Evolutionary conservation across 345 rosid species (phyloP), one percentile per base, ranked within the genome.

Genomic region (Gossypium sturtianum): DNA sequence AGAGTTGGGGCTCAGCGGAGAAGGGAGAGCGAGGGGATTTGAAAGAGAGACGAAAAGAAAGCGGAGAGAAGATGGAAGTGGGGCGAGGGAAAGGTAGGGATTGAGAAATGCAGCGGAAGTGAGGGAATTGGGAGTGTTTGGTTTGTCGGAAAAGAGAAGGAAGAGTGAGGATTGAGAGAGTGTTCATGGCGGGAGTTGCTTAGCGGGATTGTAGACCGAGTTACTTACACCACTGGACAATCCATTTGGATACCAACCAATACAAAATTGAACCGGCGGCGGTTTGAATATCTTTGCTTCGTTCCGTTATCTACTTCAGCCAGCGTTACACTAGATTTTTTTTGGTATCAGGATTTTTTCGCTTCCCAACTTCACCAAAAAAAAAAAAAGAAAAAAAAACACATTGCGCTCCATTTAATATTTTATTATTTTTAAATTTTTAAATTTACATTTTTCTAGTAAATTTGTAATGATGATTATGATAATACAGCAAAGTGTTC

Each of bases 1-100:
- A 85, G 82, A 92, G 85, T 73, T 83, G 88, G 51, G 89, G 78
- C 9, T 84, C 89, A 1, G 74, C 83, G 25, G 93, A 88, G 54
- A 85, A 74, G 19, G 84, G 69, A 17, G 92, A 79, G 72, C 81
- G 78, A 2, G 87, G 82, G 25, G 89, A 72, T 78, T 78, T 82
- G 84, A 77, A 80, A 58, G 85, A 77, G 74, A 76, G 68, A 16
- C 56, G 52, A 17, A 79, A 75, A 7, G 54, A 83, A 73, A 58
- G 51, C 19, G 86, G 61, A 23, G 78, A n/a, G 74, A 73, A 77
- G 29, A 81, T 67, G 38, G 87, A 69, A 29, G 74, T 81, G 75
- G 81, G 83, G 74, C 22, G 71, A 70, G 38, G 66, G 11, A 82
- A 80, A n/a, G 41, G 57, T 38, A 68, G 56, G 79, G 80, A 76